Base-by-base conservation (phyloP, 805 yeast genomes). In the Kodamaea laetipori region DNA sequence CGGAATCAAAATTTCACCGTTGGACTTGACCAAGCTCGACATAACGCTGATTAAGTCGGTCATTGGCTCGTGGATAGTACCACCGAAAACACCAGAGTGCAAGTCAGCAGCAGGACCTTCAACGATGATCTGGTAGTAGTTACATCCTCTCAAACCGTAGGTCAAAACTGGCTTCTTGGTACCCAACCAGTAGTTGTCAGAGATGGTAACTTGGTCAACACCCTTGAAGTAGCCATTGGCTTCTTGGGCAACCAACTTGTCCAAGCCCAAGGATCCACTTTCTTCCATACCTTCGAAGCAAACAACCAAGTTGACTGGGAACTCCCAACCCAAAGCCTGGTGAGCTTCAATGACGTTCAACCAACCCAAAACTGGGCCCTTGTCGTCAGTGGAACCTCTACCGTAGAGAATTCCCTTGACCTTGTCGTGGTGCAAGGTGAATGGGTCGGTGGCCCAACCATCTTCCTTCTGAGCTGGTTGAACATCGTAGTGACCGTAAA, bases 281-380 rank as follows among this genome's bases (percentile, higher is more conserved):
- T 94, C 99, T 71, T 94, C 99, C 99, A 94, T 94, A 49, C 99
- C 98, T 71, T 94, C 99, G 58, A 94, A 94, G 67, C 97, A 89
- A 63, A 86, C 84, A 39, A 90, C 78, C 56, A 94, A 69, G 71
- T 94, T 94, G 50, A 94, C 97, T 13, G 99, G 99, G 46, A 94
- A 76, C 51, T 90, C 97, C 58, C 87, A 60, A 15, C 88, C 90
- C 45, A 88, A 77, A 54, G 82, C 86, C 45, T 77, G 82, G 69
- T 94, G 97, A 11, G 99, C 97, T 69, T 90, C 86, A 33, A 94
- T 75, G 31, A 83, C 84, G 63, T 94, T 92, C 63, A 94, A 77
- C 99, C 99, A 94, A 43, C 96, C 97, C 55, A 90, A 74, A 35
- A 94, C 95, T 27, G 99, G 99, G 24, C 99, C 99, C 67, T 95